Conservation (phyloP, 305 asterid species). For the Solanum hybrid region DNA sequence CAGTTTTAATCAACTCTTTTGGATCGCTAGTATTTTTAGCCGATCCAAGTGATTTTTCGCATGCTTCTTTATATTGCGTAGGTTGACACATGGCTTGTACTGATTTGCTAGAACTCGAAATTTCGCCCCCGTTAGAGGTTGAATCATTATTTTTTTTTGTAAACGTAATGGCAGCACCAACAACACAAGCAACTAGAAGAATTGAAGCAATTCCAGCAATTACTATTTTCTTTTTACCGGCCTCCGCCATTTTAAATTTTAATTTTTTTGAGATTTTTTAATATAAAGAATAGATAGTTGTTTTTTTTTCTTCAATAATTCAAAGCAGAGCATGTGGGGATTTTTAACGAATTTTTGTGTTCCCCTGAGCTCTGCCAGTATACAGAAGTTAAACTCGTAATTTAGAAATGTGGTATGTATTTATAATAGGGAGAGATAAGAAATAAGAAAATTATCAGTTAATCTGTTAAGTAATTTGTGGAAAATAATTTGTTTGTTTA, state of each 20-base stretch:
- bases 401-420: not conserved
- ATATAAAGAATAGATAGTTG: not conserved
- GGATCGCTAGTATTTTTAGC: constrained; percentile 17
- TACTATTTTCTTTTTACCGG: not conserved
- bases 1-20: constrained; percentile 3
- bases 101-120: not conserved
- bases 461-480: not conserved
- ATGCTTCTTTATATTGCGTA: constrained; percentile 21
- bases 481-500: not conserved
- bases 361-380: constrained; percentile 1
- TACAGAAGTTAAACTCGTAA: not conserved
- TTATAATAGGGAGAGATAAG: not conserved
- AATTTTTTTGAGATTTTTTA: not conserved
- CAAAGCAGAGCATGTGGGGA: not conserved
- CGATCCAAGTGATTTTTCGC: constrained; percentile 5
- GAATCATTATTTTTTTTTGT: not conserved
- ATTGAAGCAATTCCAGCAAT: constrained; percentile 7
- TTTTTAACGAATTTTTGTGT: not conserved
- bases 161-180: not conserved
- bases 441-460: not conserved
- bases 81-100: constrained; percentile 17
- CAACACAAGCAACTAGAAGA: constrained; percentile 6
- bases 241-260: not conserved
- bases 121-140: not conserved
- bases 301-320: not conserved